A percentile compares a stretch with the other conserved stretches of the same genome.
Conservation (phyloP, 2,329 filamentous ascomycete genomes). For the Xylaria sp. region DNA sequence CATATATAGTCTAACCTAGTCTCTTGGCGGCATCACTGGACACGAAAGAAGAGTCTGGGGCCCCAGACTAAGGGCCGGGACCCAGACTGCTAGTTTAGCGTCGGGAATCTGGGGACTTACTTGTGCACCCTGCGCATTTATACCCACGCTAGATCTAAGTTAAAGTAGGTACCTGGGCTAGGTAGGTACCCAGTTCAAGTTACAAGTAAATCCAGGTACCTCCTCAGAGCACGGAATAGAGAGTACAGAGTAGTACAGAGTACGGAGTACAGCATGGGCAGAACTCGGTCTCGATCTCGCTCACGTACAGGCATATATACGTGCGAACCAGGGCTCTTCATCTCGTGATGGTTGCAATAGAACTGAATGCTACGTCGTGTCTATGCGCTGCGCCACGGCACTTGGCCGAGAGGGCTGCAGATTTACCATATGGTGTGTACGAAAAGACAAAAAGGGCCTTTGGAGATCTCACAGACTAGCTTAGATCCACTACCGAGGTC, state of each 20-base stretch:
- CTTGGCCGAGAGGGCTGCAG: not conserved
- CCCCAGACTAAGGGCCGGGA: conserved; percentile 3
- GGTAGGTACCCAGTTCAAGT: no score
- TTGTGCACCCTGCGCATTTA: not conserved
- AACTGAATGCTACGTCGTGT: not conserved
- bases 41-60: conserved; percentile 13
- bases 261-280: no score
- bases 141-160: no score
- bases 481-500: conserved; percentile 4
- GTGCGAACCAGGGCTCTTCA: no score
- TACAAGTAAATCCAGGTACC: no score
- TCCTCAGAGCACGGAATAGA: no score
- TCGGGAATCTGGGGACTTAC: not conserved
- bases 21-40: conserved; percentile 10
- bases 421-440: not conserved
- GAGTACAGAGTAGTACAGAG: no score
- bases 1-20: no score
- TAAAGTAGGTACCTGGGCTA: no score
- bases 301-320: no score
- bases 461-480: not conserved
- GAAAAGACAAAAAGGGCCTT: not conserved
- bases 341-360: not conserved
- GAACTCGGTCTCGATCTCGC: no score
- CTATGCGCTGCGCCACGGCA: not conserved
- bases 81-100: not conserved